Conservation (phyloP, 768 basidiomycete species). For the Rhizopogon roseolus region DNA sequence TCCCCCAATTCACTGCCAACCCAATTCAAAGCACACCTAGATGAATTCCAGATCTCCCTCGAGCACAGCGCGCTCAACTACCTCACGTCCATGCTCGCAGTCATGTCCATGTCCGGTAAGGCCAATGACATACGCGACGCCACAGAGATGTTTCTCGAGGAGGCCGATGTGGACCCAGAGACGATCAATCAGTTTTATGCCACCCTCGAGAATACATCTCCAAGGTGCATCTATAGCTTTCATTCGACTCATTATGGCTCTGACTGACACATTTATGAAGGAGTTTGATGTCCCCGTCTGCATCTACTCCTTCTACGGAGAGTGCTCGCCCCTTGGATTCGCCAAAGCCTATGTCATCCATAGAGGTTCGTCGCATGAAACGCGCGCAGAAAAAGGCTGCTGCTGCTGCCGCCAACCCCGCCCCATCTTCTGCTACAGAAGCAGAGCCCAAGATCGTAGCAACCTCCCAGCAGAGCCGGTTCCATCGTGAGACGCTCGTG, state of each 20-base stretch:
- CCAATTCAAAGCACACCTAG: slow-evolving; percentile 2
- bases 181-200: slow-evolving; percentile 7
- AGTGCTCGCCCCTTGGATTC: neutral
- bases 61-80: slow-evolving; percentile 9
- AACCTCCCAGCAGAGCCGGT: slow-evolving; percentile 44
- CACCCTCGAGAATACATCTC: neutral
- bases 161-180: slow-evolving; percentile 5
- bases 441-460: slow-evolving; percentile 25
- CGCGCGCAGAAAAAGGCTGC: slow-evolving; percentile 9
- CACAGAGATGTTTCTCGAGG: slow-evolving; percentile 10
- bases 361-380: slow-evolving; percentile 7
- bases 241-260: neutral
- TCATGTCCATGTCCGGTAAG: slow-evolving; percentile 3
- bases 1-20: neutral
- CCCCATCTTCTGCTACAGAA: neutral
- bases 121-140: neutral
- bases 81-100: slow-evolving; percentile 7
- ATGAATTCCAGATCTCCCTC: slow-evolving; percentile 4
- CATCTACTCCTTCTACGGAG: neutral
- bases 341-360: slow-evolving; percentile 1
- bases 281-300: neutral
- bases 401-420: neutral
- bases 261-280: neutral
- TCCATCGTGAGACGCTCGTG: slow-evolving; percentile 43
- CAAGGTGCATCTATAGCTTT: neutral